Evolutionary conservation across 2,329 filamentous ascomycete species (phyloP), one percentile per base, ranked within the genome.

Genomic region (Blastomyces emzantsi): DNA sequence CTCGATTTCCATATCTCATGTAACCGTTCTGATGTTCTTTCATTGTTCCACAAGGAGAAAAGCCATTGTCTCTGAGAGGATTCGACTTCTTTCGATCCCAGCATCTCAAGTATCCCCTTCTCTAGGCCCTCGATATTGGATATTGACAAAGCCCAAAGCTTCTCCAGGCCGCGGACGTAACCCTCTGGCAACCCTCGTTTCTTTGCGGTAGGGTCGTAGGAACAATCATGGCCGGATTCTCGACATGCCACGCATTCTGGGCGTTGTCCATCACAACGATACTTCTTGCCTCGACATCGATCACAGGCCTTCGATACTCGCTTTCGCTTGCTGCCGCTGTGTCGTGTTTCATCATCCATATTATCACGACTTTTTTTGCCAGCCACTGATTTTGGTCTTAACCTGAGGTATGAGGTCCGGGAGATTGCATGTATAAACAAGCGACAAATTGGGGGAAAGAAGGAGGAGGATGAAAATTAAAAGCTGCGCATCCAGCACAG

Each of bases 251-350:
- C 75, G 64, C 78, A 80, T 52, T 74, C 70, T 45, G 78, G 78
- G 66, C 75, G 75, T 41, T 72, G 68, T 19, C 77, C 78, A 67
- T 80, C 77, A 66, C 78, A 80, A 71, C 77, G 77, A 66, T 77
- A 75, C 71, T 78, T 78, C 66, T 78, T 78, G 63, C 74, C 76
- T 64, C 77, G 75, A 71, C 78, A 80, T 55, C 77, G 73, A 65
- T 78, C 74, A 66, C 78, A 80, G 64, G 78, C 78, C 64, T 77
- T 73, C 25, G 78, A 79, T 54, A 79, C 77, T 70, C 78, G 76
- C 71, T 78, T 77, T 57, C 78, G 76, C 28, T 61, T 61, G n/a
- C 9, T 49, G 8, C 8, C 45, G 39, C 22, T 25, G 7, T 36
- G 13, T 13, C 22, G 45, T 22, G 30, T 8, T 39, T 28, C 30